Base-by-base conservation (phyloP, 1,284 basidiomycete species). In the Tilletia indica region DNA sequence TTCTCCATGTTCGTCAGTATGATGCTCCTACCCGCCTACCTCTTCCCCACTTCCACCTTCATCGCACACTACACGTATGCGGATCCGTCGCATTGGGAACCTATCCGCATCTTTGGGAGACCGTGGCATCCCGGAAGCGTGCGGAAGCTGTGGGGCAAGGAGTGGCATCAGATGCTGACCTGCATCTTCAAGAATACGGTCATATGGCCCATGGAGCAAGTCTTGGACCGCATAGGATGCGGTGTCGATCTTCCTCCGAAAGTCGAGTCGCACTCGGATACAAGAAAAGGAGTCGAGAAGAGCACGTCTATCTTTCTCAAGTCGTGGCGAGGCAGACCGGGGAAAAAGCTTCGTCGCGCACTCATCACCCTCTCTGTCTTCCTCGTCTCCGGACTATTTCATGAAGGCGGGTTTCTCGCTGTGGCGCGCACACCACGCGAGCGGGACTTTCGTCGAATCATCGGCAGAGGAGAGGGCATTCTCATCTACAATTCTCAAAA, bases 311-410 rank as follows among this genome's bases (percentile, higher is more conserved):
- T 9, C 2, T 4, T n/a, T 19, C 72, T 3, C 48, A 70, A 2
- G 38, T 58, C 0, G 36, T 67, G 2, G 74, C 71, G 14, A 64
- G 67, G 31, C 61, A 63, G 2, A 69, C 73, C 0, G 14, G 58
- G 58, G 8, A 21, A 8, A 8, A 21, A 25, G 14, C n/a, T 36
- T 9, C 58, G 58, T 25, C 58, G 58, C 31, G 76, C 58, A 0
- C 68, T 75, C 4, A 21, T 16, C 48, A 38, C 45, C 0, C 64
- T 68, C 12, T 71, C 72, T 2, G 63, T 71, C 0, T 77, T 77
- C 21, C 11, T 72, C 12, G 67, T 58, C 19, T 78, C 76, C 9
- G 73, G 70, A 14, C 39, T 74, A 11, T 3, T 78, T 2, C 76
- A 78, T 47, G 73, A 78, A 0, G 12, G 71, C 2, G 76, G 74